Conservation (phyloP, 352 stramenopile genomes). For the Phytophthora constricta region DNA sequence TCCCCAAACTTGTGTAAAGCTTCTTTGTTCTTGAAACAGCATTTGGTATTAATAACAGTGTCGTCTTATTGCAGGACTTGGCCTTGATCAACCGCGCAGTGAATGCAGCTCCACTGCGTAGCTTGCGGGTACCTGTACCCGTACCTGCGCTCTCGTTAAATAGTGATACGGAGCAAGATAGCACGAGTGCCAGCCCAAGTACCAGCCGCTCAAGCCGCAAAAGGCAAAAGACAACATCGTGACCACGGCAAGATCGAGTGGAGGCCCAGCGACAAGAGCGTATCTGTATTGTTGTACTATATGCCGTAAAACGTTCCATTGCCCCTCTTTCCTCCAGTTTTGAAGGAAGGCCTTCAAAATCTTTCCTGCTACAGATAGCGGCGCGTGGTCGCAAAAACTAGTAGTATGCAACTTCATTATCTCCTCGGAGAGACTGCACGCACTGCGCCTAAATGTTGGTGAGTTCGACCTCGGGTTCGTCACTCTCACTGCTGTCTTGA, state of each 20-base stretch:
- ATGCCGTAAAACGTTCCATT: not conserved
- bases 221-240: slow-evolving; percentile 39
- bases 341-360: too few relatives aligned
- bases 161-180: slow-evolving; percentile 41
- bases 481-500: slow-evolving; percentile 77
- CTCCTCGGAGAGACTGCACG: slow-evolving; percentile 14
- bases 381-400: slow-evolving; percentile 21
- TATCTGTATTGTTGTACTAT: slow-evolving; percentile 4
- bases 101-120: slow-evolving; percentile 45
- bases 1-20: too few relatives aligned
- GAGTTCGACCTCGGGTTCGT: slow-evolving; percentile 60
- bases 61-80: slow-evolving; percentile 51
- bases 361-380: not conserved
- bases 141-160: slow-evolving; percentile 36
- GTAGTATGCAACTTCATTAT: slow-evolving; percentile 17
- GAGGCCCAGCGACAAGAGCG: not conserved
- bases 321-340: too few relatives aligned
- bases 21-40: too few relatives aligned
- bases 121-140: slow-evolving; percentile 12
- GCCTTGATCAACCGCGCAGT: slow-evolving; percentile 81
- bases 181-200: slow-evolving; percentile 11
- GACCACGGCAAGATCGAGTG: slow-evolving; percentile 1
- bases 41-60: not conserved
- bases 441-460: slow-evolving; percentile 41
- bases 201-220: slow-evolving; percentile 23